These are phyloP conservation scores for Xylaria polymorpha DNA, from an alignment of 2,329 filamentous ascomycete species.

Conservation along the genomic window DNA sequence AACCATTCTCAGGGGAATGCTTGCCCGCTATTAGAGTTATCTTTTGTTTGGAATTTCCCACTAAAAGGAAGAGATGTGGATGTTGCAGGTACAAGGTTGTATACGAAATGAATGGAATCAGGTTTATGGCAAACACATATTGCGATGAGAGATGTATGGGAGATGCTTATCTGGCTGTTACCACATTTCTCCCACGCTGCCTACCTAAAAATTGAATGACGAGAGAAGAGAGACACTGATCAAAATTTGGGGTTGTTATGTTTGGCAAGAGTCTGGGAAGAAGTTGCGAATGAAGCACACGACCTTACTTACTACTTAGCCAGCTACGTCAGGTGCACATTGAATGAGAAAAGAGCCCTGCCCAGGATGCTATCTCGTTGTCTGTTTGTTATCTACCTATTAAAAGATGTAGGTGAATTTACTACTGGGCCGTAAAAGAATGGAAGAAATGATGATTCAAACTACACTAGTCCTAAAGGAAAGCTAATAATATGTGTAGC, in stretches of 20 bases:
- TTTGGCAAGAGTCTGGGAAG: neutral
- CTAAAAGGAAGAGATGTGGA: neutral
- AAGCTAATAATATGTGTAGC: neutral
- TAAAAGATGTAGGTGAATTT: too few species aligned
- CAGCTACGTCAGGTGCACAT: neutral
- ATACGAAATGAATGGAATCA: neutral
- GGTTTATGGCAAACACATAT: neutral
- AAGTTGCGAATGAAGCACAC: neutral
- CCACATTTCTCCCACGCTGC: neutral
- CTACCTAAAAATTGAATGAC: neutral
- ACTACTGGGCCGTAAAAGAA: neutral
- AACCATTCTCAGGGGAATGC: neutral
- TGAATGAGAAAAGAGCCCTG: neutral
- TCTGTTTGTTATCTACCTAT: neutral
- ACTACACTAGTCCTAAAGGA: neutral
- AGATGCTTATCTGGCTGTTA: neutral
- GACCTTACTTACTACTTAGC: neutral
- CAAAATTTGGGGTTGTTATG: slow-evolving; percentile 3
- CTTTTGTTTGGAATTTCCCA: neutral
- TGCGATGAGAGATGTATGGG: neutral
- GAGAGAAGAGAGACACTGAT: neutral
- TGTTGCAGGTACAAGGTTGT: neutral
- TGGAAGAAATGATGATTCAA: neutral
- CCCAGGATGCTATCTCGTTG: neutral
- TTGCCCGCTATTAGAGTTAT: neutral